phyloP scores from a whole-genome alignment of 1,284 basidiomycete species.

The Phellopilus nigrolimitatus region DNA sequence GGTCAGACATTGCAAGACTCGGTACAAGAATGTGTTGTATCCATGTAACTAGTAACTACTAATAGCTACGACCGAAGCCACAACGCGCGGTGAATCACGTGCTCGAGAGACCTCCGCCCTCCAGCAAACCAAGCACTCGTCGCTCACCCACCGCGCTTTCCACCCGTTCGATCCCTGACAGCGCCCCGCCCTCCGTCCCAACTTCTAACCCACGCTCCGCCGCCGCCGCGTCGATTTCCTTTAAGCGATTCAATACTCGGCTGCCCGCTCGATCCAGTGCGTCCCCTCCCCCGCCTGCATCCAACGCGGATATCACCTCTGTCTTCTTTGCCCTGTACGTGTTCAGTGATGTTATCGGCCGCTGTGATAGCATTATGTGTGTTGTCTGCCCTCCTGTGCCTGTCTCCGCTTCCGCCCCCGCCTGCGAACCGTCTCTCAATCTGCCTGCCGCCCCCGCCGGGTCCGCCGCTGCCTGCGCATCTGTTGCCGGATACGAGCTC shows the following conservation, averaged over 20 bases:
- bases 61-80: not conserved
- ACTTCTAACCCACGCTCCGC: slow-evolving; percentile 37
- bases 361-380: slow-evolving; percentile 37
- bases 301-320: slow-evolving; percentile 33
- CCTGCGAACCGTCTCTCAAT: not conserved
- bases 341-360: slow-evolving; percentile 31
- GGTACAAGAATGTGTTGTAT: not conserved
- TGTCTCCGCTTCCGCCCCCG: not conserved
- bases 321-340: slow-evolving; percentile 40
- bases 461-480: slow-evolving; percentile 11
- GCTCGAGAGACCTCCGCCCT: slow-evolving; percentile 40
- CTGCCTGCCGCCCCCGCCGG: slow-evolving; percentile 10
- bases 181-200: slow-evolving; percentile 38
- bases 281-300: slow-evolving; percentile 22
- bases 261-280: slow-evolving; percentile 41
- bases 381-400: slow-evolving; percentile 23
- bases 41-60: not conserved
- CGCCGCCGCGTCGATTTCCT: slow-evolving; percentile 44
- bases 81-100: slow-evolving; percentile 6
- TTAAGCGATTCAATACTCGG: slow-evolving; percentile 47
- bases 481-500: slow-evolving; percentile 26
- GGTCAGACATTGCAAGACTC: slow-evolving; percentile 46
- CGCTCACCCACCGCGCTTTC: slow-evolving; percentile 42
- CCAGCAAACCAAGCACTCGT: slow-evolving; percentile 41
- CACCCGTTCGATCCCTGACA: slow-evolving; percentile 45